phyloP scores from a whole-genome alignment of 2,329 filamentous ascomycete species.

The Plenodomus biglobosus region DNA sequence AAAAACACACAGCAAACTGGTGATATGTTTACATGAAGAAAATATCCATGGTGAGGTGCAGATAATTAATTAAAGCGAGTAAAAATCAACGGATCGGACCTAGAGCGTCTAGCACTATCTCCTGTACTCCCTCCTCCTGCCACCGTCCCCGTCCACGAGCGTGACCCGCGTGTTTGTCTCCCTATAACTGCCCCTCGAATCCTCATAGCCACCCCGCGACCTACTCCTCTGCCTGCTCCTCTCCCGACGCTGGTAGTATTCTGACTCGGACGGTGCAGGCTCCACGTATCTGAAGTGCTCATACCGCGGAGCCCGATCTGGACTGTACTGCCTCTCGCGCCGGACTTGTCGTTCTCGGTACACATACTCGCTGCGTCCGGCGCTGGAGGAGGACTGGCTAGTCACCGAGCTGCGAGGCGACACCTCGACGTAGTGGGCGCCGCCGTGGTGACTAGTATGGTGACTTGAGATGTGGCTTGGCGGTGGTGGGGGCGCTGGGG shows the following conservation, averaged over 20 bases:
- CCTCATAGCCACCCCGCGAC: slow-evolving; percentile 34
- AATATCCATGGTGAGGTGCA: too few relatives aligned
- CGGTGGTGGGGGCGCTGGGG: slow-evolving; percentile 25
- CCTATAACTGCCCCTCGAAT: slow-evolving; percentile 29
- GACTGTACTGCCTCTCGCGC: slow-evolving; percentile 43
- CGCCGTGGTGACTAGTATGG: slow-evolving; percentile 21
- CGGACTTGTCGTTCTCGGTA: slow-evolving; percentile 49
- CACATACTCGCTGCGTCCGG: slow-evolving; percentile 44
- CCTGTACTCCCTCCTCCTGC: slow-evolving; percentile 29
- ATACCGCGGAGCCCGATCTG: slow-evolving; percentile 41
- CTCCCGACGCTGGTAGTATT: slow-evolving; percentile 26
- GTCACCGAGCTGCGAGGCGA: slow-evolving; percentile 40
- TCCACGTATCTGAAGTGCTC: slow-evolving; percentile 53
- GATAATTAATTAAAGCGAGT: too few relatives aligned
- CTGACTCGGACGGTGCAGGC: slow-evolving; percentile 37
- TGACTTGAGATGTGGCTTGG: slow-evolving; percentile 20
- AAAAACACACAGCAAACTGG: too few relatives aligned
- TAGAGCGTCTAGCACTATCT: slow-evolving; percentile 1
- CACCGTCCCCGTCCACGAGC: slow-evolving; percentile 28
- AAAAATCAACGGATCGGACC: neutral
- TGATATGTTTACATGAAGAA: too few relatives aligned
- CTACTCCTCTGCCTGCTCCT: slow-evolving; percentile 34
- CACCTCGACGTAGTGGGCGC: slow-evolving; percentile 51
- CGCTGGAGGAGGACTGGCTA: slow-evolving; percentile 36
- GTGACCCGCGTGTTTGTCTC: slow-evolving; percentile 39